Percentiles rank a stretch among this genome's conserved stretches.
Conservation (phyloP, 2,329 filamentous ascomycete genomes). For the Gremmenia infestans region DNA sequence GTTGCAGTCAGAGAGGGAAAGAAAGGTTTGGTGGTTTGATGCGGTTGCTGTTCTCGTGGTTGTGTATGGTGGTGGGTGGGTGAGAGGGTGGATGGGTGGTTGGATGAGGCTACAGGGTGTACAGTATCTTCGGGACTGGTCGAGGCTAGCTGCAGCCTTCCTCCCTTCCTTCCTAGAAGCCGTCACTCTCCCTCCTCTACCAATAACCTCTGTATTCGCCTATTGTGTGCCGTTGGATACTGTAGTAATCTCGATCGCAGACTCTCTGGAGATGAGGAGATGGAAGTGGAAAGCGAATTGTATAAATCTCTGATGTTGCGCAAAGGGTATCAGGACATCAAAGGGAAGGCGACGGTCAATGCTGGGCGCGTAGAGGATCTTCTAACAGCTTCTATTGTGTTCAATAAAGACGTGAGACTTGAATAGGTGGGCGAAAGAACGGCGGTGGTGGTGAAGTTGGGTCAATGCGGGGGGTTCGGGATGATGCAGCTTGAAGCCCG, state of each 20-base stretch:
- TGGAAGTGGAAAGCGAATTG: conserved; percentile 1
- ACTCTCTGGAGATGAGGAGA: conserved; percentile 15
- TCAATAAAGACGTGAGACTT: conserved; percentile 22
- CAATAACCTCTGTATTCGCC: not conserved
- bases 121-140: conserved; percentile 3
- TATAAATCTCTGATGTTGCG: conserved; percentile 16
- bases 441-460: conserved; percentile 12
- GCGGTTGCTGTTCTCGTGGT: too few relatives aligned
- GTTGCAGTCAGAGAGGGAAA: conserved; percentile 10
- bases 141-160: conserved; percentile 30
- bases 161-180: conserved; percentile 20
- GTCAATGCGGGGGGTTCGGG: conserved; percentile 28
- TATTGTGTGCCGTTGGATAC: not conserved
- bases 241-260: conserved; percentile 6
- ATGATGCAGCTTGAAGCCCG: conserved; percentile 20
- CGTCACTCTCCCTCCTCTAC: conserved; percentile 5
- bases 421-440: conserved; percentile 17
- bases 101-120: too few relatives aligned
- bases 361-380: conserved; percentile 18
- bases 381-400: conserved; percentile 24
- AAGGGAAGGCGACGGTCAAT: conserved; percentile 20
- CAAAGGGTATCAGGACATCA: conserved; percentile 4
- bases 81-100: too few relatives aligned
- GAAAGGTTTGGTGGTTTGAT: too few relatives aligned
- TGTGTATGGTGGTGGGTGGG: too few relatives aligned